Evolutionary conservation across 2,329 filamentous ascomycete species (phyloP).

Genomic region (Thielaviopsis populi): DNA sequence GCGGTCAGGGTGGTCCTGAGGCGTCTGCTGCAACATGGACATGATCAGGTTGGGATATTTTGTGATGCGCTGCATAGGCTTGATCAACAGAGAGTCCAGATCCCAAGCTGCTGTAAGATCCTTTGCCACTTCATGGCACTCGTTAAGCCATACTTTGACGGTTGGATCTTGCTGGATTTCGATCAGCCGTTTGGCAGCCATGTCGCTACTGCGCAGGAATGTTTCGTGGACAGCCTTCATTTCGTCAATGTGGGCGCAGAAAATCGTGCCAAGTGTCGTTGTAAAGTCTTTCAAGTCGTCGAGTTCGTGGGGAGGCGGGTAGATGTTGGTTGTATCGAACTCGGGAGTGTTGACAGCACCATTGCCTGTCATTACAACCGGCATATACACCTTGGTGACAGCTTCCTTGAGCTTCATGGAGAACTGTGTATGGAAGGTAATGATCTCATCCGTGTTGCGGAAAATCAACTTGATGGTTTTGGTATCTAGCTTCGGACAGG

Average conservation of each 20-base stretch:
- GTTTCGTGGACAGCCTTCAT: slow-evolving; percentile 48
- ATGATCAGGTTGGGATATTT: slow-evolving; percentile 84
- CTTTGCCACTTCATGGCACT: slow-evolving; percentile 82
- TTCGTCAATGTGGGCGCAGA: slow-evolving; percentile 40
- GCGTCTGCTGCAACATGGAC: slow-evolving; percentile 65
- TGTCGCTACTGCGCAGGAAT: slow-evolving; percentile 48
- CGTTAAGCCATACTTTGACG: slow-evolving; percentile 72
- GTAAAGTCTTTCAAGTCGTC: slow-evolving; percentile 39
- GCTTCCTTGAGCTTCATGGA: slow-evolving; percentile 67
- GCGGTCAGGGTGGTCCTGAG: slow-evolving; percentile 69
- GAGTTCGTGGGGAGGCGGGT: slow-evolving; percentile 27
- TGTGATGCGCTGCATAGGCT: slow-evolving; percentile 85
- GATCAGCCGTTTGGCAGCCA: slow-evolving; percentile 44
- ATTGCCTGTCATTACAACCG: slow-evolving; percentile 26
- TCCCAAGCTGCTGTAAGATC: slow-evolving; percentile 92
- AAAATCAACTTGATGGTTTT: slow-evolving; percentile 86
- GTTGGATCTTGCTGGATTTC: slow-evolving; percentile 48
- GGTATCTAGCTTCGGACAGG: slow-evolving; percentile 60
- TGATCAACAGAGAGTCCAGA: slow-evolving; percentile 87
- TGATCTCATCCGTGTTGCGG: slow-evolving; percentile 81
- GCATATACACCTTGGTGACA: slow-evolving; percentile 62
- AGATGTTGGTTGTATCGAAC: slow-evolving; percentile 29
- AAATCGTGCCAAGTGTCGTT: slow-evolving; percentile 38
- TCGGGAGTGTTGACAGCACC: slow-evolving; percentile 26
- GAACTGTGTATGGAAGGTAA: slow-evolving; percentile 70